A percentile compares a stretch with the other conserved stretches of the same genome.
These are phyloP conservation scores for Hyphodiscus hymeniophilus DNA, from an alignment of 495 filamentous ascomycete species.

Conservation along the genomic window DNA sequence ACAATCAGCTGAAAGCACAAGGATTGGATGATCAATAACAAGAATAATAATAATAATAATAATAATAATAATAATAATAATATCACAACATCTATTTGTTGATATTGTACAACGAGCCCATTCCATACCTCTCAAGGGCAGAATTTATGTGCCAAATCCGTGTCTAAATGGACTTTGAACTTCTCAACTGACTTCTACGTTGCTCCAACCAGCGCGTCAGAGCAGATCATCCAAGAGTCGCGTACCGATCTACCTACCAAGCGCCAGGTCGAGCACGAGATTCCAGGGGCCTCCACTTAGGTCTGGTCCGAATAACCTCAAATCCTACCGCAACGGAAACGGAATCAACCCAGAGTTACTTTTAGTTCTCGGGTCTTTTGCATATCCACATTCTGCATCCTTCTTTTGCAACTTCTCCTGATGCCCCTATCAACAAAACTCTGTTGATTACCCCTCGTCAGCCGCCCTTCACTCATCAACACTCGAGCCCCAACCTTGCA, in stretches of 20 bases:
- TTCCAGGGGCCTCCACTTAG: constrained; percentile 3
- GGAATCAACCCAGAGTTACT: background rate
- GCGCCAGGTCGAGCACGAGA: constrained; percentile 5
- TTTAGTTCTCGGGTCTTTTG: background rate
- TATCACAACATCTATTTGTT: background rate
- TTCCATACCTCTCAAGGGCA: background rate
- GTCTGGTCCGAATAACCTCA: constrained; percentile 20
- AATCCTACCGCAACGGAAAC: constrained; percentile 7
- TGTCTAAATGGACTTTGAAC: background rate
- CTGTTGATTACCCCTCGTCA: constrained; percentile 14
- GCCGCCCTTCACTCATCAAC: background rate
- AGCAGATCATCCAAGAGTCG: background rate
- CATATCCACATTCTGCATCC: background rate
- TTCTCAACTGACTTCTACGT: background rate
- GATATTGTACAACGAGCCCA: constrained; percentile 16
- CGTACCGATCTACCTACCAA: constrained; percentile 9
- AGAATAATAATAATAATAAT: too few species aligned
- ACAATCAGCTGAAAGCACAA: background rate
- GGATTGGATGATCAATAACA: constrained; percentile 6
- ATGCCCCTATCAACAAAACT: constrained; percentile 10
- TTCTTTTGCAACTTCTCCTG: background rate
- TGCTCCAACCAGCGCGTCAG: background rate
- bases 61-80: background rate
- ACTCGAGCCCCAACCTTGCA: background rate
- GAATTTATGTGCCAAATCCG: background rate